Conservation (phyloP, 1,284 basidiomycete genomes). For the Tetrapyrgos nigripes region DNA sequence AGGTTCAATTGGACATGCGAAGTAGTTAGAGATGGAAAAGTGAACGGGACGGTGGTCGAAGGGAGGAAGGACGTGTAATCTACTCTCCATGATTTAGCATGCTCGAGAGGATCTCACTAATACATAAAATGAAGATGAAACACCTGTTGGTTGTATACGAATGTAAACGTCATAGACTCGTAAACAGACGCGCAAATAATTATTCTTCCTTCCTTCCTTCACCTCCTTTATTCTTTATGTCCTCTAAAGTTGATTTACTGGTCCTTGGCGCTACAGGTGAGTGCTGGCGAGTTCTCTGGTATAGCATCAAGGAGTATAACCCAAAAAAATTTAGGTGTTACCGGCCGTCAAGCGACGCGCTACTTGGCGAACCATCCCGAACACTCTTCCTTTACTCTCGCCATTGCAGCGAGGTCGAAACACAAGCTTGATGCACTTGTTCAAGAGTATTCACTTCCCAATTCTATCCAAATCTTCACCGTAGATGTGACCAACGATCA, state of each 20-base stretch:
- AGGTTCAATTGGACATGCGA: slow-evolving; percentile 10
- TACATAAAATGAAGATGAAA: no score
- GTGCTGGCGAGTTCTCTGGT: slow-evolving; percentile 7
- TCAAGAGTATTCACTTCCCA: slow-evolving; percentile 45
- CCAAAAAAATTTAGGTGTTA: slow-evolving; percentile 53
- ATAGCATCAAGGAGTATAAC: slow-evolving; percentile 1
- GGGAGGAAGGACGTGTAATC: slow-evolving; percentile 7
- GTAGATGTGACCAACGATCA: slow-evolving; percentile 57
- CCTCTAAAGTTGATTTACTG: slow-evolving; percentile 12
- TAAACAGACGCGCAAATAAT: neutral
- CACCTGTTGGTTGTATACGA: no score
- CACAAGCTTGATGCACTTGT: slow-evolving; percentile 57
- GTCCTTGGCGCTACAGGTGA: slow-evolving; percentile 26
- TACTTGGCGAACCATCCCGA: slow-evolving; percentile 60
- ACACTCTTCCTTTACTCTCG: slow-evolving; percentile 62
- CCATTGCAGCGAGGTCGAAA: slow-evolving; percentile 64
- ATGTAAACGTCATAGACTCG: no score
- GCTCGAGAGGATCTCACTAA: no score
- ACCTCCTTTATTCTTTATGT: no score
- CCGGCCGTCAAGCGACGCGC: slow-evolving; percentile 65
- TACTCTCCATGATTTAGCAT: no score
- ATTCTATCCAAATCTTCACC: slow-evolving; percentile 49
- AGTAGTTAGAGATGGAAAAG: neutral
- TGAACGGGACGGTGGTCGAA: neutral
- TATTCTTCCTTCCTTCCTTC: no score